These are phyloP conservation scores for Malassezia yamatoensis DNA, from an alignment of 1,284 basidiomycete species.

Conservation along the genomic window DNA sequence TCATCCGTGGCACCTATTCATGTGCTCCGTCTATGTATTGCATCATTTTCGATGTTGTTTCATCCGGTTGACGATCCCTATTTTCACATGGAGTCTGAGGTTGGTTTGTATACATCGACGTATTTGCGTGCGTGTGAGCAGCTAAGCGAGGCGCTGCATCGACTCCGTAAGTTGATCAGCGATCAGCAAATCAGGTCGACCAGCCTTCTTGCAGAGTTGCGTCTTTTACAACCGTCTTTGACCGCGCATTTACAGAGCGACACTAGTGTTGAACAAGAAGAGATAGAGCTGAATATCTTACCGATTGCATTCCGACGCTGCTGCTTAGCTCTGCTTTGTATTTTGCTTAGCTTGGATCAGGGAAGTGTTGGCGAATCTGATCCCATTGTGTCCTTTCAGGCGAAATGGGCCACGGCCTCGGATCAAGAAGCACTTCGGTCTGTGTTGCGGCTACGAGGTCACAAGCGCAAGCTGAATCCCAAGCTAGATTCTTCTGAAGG, in stretches of 20 bases:
- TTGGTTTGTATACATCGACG: neutral
- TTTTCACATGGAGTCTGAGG: neutral
- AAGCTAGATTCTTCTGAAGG: too few species aligned
- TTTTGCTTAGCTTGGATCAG: neutral
- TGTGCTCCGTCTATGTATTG: neutral
- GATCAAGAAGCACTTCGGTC: neutral
- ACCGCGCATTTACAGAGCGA: neutral
- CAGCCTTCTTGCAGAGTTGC: neutral
- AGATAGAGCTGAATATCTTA: neutral
- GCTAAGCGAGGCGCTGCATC: neutral
- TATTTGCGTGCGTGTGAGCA: neutral
- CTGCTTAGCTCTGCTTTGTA: conserved; percentile 1
- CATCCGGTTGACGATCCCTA: neutral
- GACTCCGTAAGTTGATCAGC: neutral
- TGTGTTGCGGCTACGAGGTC: neutral
- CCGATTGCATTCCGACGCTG: neutral
- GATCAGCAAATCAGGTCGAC: neutral
- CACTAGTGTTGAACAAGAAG: neutral
- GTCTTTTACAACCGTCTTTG: neutral
- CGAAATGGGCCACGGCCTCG: neutral
- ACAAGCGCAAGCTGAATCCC: neutral
- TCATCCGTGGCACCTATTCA: neutral
- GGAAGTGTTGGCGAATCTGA: neutral
- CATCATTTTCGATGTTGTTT: neutral
- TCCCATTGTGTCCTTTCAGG: neutral